Evolutionary conservation across 805 yeast species (phyloP).

Genomic region (Candida arabinofermentans): DNA sequence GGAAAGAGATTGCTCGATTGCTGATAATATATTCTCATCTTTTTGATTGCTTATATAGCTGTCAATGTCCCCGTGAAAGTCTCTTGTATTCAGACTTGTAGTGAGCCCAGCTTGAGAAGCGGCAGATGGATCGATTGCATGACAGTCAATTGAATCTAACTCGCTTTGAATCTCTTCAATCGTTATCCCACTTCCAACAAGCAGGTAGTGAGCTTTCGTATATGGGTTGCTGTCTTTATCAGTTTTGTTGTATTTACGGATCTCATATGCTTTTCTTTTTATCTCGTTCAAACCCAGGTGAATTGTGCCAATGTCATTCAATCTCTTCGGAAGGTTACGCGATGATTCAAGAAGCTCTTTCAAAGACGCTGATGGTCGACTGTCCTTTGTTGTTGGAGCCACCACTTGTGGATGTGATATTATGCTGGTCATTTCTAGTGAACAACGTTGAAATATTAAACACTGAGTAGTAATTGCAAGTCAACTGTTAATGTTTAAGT

Average conservation of each 20-base stretch:
- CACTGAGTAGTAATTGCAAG: too few species aligned
- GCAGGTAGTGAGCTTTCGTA: constrained; percentile 79
- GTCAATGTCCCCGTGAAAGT: constrained; percentile 44
- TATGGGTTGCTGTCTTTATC: constrained; percentile 37
- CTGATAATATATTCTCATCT: constrained; percentile 75
- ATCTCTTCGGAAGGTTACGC: constrained; percentile 61
- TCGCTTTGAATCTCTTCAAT: constrained; percentile 77
- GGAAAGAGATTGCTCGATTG: constrained; percentile 75
- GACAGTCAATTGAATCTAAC: constrained; percentile 38
- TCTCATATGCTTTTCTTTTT: constrained; percentile 56
- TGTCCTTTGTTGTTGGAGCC: constrained; percentile 5
- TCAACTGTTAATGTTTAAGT: too few species aligned
- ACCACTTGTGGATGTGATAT: background rate
- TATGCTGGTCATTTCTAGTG: background rate
- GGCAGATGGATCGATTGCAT: constrained; percentile 12
- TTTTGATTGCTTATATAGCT: constrained; percentile 62
- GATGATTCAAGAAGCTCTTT: constrained; percentile 78
- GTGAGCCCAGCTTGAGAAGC: too few species aligned
- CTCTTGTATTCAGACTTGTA: constrained; percentile 1
- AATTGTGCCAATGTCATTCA: constrained; percentile 71
- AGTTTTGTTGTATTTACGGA: constrained; percentile 41
- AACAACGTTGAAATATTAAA: background rate
- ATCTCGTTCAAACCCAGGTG: constrained; percentile 79
- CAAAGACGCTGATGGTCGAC: constrained; percentile 30
- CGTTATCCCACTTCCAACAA: constrained; percentile 85